A percentile compares a stretch with the other conserved stretches of the same genome.
phyloP scores from a whole-genome alignment of 208 protist species.

The Trypanosoma scelopori region DNA sequence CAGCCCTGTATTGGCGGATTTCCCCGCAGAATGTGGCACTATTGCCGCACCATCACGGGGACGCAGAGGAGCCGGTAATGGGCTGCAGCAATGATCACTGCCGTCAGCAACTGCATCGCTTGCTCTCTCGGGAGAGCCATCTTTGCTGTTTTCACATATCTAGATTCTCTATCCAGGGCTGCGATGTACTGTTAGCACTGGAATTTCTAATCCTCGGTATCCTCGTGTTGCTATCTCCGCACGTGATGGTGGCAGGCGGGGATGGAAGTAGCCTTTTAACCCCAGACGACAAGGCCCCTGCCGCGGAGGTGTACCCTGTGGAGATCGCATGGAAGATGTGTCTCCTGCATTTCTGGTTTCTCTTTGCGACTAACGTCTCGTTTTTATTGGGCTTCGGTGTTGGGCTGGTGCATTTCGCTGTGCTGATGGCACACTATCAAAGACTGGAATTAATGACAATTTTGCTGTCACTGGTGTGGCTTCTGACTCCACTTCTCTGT shows the following conservation, averaged over 20 bases:
- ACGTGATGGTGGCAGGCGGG: constrained; percentile 42
- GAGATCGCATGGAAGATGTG: constrained; percentile 63
- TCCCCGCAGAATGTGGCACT: constrained; percentile 3
- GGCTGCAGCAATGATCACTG: neutral
- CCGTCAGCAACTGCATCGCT: neutral
- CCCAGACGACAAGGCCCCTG: neutral
- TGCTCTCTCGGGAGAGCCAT: neutral
- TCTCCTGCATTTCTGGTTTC: constrained; percentile 70
- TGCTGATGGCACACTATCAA: constrained; percentile 53
- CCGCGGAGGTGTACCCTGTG: constrained; percentile 28
- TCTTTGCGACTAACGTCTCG: constrained; percentile 49
- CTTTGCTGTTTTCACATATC: neutral
- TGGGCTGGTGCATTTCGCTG: constrained; percentile 60
- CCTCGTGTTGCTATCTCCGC: constrained; percentile 66
- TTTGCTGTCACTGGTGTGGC: constrained; percentile 53
- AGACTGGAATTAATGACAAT: constrained; percentile 38
- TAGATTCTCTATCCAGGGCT: constrained; percentile 5
- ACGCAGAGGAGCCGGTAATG: neutral
- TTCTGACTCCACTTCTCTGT: constrained; percentile 49
- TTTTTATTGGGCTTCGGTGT: constrained; percentile 43
- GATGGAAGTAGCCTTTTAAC: constrained; percentile 21
- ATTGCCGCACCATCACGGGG: neutral
- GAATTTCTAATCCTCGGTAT: constrained; percentile 69
- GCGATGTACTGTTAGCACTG: constrained; percentile 34
- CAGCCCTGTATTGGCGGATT: constrained; percentile 38